Base-by-base conservation (phyloP, 1,284 basidiomycete species). In the Trametes polyzona region DNA sequence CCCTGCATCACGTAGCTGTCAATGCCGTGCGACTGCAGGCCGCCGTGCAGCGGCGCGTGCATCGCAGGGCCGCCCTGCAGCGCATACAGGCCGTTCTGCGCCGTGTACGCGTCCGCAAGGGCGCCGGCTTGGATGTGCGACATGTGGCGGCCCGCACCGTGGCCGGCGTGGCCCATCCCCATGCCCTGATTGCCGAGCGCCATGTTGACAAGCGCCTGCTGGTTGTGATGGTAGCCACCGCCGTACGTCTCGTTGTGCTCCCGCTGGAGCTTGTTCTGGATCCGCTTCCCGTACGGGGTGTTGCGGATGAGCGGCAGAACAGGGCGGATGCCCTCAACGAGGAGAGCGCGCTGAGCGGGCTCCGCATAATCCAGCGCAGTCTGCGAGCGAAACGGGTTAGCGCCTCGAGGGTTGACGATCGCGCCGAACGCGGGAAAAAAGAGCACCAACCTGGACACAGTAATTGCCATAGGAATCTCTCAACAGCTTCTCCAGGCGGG, bases 311-410 rank as follows among this genome's bases (percentile, higher is more conserved):
- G 83, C 2, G 94, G 95, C 27, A 98, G 82, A 59, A 97, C 95
- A n/a, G 96, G 96, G 52, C 95, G 90, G 71, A 98, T 98, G 66
- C 93, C 93, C 71, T 97, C 95, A 32, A 98, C 93, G 39, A 98
- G 86, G 65, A 88, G 73, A 10, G 82, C 88, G 43, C 95, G 90
- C 74, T 98, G 95, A 21, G 73, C 79, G 30, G 94, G 90, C 66
- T 97, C 95, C 47, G 96, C 95, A 65, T 97, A 98, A 72, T 98
- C 95, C 58, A 98, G 79, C 37, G 96, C 95, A 57, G 95, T 98
- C 88, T 97, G 54, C 27, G 36, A 43, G 35, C 43, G 55, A 29
- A 41, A 41, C 43, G n/a, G 46, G 29, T 59, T 30, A 63, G 39
- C 55, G 46, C n/a, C 52, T 51, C 37, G 40, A 60, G 17, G 59